phyloP scores from a whole-genome alignment of 352 stramenopile genomes.

The Saprolegnia parasitica region DNA sequence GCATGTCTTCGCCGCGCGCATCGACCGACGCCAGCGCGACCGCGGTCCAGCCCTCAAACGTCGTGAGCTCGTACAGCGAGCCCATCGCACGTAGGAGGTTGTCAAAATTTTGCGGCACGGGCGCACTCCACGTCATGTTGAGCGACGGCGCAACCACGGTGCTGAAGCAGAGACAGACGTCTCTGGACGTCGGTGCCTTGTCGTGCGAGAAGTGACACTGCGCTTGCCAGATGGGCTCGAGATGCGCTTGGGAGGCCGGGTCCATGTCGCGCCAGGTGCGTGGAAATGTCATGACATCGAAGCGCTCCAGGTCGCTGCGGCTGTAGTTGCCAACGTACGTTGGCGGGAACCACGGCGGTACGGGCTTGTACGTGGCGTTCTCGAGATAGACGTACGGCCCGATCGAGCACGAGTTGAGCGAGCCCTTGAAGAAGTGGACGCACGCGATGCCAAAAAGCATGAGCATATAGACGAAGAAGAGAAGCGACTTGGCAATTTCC shows the following conservation, averaged over 20 bases:
- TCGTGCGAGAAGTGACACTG: constrained; percentile 48
- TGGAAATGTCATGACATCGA: constrained; percentile 46
- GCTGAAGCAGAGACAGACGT: constrained; percentile 30
- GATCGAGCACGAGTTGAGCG: constrained; percentile 68
- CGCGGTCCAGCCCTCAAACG: constrained; percentile 88
- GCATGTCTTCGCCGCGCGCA: constrained; percentile 85
- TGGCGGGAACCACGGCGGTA: constrained; percentile 25
- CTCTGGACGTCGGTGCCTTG: constrained; percentile 20
- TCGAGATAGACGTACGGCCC: constrained; percentile 25
- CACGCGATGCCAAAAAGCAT: constrained; percentile 94
- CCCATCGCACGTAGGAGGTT: constrained; percentile 77
- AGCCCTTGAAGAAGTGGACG: constrained; percentile 92
- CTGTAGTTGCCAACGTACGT: constrained; percentile 21
- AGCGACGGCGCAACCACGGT: constrained; percentile 29
- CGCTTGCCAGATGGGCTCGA: constrained; percentile 24
- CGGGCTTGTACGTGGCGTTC: not conserved
- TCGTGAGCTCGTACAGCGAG: constrained; percentile 91
- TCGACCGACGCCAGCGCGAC: constrained; percentile 90
- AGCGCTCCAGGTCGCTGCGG: constrained; percentile 4
- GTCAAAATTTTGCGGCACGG: constrained; percentile 69
- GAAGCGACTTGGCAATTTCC: constrained; percentile 73
- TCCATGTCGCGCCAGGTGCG: constrained; percentile 36
- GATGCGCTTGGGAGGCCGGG: not conserved
- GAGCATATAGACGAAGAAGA: constrained; percentile 88
- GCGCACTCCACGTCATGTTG: not conserved